A percentile compares a stretch with the other conserved stretches of the same genome.
Conservation (phyloP, 2,329 filamentous ascomycete genomes). For the Bisporella sp. region DNA sequence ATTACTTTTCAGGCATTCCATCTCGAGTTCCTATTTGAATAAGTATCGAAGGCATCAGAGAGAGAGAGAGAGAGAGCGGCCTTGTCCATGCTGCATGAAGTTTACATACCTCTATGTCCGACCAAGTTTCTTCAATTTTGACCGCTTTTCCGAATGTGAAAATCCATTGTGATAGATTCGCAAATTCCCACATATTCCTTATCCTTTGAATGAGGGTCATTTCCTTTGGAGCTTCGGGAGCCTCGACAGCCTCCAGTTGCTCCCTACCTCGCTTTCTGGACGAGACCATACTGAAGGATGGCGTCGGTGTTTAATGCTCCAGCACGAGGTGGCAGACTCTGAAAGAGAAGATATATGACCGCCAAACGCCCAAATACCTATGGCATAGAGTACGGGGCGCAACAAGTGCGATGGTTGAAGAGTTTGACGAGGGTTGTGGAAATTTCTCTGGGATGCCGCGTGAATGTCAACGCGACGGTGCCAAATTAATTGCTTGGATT, state of each 20-base stretch:
- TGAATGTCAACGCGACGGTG: not conserved
- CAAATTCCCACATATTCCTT: conserved; percentile 93
- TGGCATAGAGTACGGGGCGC: not conserved
- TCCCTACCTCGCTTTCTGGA: conserved; percentile 41
- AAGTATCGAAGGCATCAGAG: not conserved
- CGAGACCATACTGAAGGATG: conserved; percentile 33
- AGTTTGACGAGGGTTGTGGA: not conserved
- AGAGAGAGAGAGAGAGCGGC: not conserved
- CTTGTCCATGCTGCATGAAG: too few species aligned
- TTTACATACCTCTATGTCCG: conserved; percentile 76
- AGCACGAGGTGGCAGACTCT: not conserved
- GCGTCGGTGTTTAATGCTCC: conserved; percentile 2
- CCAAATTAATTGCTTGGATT: too few species aligned
- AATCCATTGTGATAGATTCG: conserved; percentile 89
- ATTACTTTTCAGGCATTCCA: conserved; percentile 74
- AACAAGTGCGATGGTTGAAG: not conserved
- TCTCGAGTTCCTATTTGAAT: conserved; percentile 67
- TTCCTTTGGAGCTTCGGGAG: conserved; percentile 23
- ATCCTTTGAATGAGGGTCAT: conserved; percentile 53
- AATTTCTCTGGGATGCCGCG: not conserved
- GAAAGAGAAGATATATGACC: conserved; percentile 1
- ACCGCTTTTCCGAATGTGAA: conserved; percentile 82
- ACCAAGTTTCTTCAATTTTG: conserved; percentile 73
- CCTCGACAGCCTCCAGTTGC: conserved; percentile 32
- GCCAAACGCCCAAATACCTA: not conserved